Evolutionary conservation across 2,329 filamentous ascomycete species (phyloP), one percentile per base, ranked within the genome.

Genomic region (Monilinia laxa): DNA sequence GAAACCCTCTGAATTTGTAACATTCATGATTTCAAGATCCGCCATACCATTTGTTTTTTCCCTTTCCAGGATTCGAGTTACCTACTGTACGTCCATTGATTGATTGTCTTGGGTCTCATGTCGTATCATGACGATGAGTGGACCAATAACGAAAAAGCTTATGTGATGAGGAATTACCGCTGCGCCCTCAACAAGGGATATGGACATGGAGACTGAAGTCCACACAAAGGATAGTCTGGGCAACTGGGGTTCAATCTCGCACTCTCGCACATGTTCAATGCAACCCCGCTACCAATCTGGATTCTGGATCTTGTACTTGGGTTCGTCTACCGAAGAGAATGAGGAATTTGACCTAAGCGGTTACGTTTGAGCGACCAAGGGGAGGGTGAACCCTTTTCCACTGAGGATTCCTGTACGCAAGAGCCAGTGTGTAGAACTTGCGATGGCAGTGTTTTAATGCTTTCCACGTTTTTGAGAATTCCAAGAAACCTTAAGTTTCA

Each of bases 171-270:
- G 38, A 49, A 62, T n/a, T 49, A 18, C 28, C 49, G 59, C 65
- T 66, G 65, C 58, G 58, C 58, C 65, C 58, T 64, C 59, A 25
- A 51, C 51, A 51, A 42, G 63, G 52, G n/a, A 45, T 51, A 55
- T 38, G 52, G n/a, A 45, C 40, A 55, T 38, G 58, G 31, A 51
- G 58, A 60, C 45, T 28, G 51, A 51, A 51, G 14, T 18, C 16
- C 1, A n/a, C n/a, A 38, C 4, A 11, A 38, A 23, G 14, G 10
- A n/a, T 9, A 35, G 55, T 45, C 56, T 59, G 56, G 40, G 47
- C 31, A 51, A 12, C 31, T 18, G 58, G 31, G 45, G 14, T 38
- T 28, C 42, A 49, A 60, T 60, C 42, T 60, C 57, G 20, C 28
- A 49, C 28, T 31, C 12, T 49, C 57, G 57, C 31, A 60, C 18